These are phyloP conservation scores for Schizothecium vesticola DNA, from an alignment of 495 filamentous ascomycete genomes.

Conservation along the genomic window DNA sequence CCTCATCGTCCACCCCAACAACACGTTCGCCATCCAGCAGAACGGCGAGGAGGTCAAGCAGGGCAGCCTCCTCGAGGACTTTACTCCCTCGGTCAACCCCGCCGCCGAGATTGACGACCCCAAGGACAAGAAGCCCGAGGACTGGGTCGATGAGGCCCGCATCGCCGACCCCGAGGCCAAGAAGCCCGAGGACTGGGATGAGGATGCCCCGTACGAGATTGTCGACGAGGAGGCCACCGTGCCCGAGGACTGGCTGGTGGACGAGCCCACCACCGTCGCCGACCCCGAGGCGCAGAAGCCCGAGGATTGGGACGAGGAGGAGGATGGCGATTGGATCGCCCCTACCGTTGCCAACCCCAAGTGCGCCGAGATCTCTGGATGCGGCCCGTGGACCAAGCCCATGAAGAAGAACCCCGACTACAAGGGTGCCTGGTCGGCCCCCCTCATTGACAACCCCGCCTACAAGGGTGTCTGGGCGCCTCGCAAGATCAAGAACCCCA, in stretches of 20 bases:
- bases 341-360: constrained; percentile 95
- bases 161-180: constrained; percentile 89
- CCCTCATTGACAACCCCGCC: constrained; percentile 92
- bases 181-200: constrained; percentile 99
- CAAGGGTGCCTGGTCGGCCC: constrained; percentile 98
- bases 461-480: constrained; percentile 98
- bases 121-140: constrained; percentile 88
- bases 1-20: constrained; percentile 89
- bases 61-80: constrained; percentile 91
- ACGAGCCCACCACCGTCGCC: constrained; percentile 77
- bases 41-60: constrained; percentile 80
- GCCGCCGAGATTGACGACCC: constrained; percentile 93
- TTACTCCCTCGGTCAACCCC: constrained; percentile 89
- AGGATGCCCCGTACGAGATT: constrained; percentile 95
- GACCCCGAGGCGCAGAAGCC: constrained; percentile 98
- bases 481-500: constrained; percentile 93
- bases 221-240: constrained; percentile 86
- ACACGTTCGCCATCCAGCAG: constrained; percentile 86
- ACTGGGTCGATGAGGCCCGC: constrained; percentile 90
- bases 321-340: constrained; percentile 97
- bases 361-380: constrained; percentile 89
- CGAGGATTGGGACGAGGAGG: constrained; percentile 99
- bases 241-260: constrained; percentile 94
- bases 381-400: constrained; percentile 87
- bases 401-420: constrained; percentile 94